phyloP scores from a whole-genome alignment of 345 rosid species.

The Brassica cretica region DNA sequence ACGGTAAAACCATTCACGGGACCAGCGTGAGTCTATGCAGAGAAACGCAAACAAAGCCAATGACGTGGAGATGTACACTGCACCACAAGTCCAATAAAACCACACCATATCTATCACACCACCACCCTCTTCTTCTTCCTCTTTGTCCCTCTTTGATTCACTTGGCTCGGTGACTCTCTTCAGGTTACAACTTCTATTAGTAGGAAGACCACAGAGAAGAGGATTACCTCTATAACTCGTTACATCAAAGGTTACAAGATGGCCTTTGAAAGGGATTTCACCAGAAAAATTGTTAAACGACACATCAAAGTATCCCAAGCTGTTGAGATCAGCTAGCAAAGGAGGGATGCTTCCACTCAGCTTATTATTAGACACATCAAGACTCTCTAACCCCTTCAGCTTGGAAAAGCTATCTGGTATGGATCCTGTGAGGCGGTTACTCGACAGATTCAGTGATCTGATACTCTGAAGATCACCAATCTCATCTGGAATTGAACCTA shows the following conservation, averaged over 20 bases:
- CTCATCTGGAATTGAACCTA: constrained; percentile 58
- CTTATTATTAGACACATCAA: constrained; percentile 61
- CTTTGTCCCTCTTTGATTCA: background rate
- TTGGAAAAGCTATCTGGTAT: constrained; percentile 57
- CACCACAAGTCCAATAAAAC: constrained; percentile 32
- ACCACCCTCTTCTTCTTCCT: constrained; percentile 7
- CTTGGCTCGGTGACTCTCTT: background rate
- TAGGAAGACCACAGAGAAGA: constrained; percentile 23
- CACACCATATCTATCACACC: constrained; percentile 27
- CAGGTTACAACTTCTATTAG: constrained; percentile 12
- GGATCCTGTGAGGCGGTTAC: constrained; percentile 52
- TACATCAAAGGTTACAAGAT: constrained; percentile 10
- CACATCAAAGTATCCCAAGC: constrained; percentile 55
- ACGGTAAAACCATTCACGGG: constrained; percentile 16
- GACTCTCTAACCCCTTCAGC: constrained; percentile 43
- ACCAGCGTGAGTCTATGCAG: constrained; percentile 24
- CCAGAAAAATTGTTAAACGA: constrained; percentile 67
- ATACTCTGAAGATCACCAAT: constrained; percentile 49
- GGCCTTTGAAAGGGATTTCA: constrained; percentile 51
- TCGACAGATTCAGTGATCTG: constrained; percentile 47
- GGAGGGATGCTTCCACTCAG: constrained; percentile 62
- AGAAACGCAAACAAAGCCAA: constrained; percentile 8
- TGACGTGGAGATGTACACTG: background rate
- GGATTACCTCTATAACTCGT: constrained; percentile 13
- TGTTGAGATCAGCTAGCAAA: constrained; percentile 43